A percentile compares a stretch with the other conserved stretches of the same genome.
These are phyloP conservation scores for Termitomyces sp. DNA, from an alignment of 768 basidiomycete species.

Conservation along the genomic window DNA sequence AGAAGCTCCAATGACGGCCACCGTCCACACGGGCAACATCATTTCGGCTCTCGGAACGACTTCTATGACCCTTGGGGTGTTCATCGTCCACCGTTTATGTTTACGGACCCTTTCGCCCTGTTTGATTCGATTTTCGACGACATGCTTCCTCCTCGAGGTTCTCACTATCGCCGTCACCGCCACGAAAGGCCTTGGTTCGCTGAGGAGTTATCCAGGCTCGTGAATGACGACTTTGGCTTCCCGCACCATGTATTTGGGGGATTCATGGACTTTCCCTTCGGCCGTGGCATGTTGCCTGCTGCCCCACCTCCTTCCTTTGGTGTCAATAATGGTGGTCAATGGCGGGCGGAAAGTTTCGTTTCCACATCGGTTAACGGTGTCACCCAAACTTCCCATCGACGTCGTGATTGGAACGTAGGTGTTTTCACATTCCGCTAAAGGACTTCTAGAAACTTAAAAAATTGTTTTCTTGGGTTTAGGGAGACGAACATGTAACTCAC, in stretches of 20 bases:
- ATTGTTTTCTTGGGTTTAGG: constrained; percentile 35
- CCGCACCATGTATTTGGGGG: constrained; percentile 26
- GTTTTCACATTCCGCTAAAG: constrained; percentile 7
- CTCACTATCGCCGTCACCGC: constrained; percentile 22
- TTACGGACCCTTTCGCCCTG: constrained; percentile 73
- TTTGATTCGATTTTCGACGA: constrained; percentile 72
- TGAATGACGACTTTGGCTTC: constrained; percentile 30
- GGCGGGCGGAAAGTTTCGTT: constrained; percentile 55
- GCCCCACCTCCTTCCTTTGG: constrained; percentile 21
- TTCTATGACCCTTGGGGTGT: constrained; percentile 32
- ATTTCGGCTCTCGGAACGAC: constrained; percentile 20
- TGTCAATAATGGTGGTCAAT: constrained; percentile 25
- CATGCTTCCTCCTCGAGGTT: constrained; percentile 24
- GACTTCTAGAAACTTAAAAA: neutral
- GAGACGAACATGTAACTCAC: constrained; percentile 70
- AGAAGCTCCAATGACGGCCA: constrained; percentile 6
- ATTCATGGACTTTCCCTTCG: constrained; percentile 21
- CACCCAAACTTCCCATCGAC: constrained; percentile 54
- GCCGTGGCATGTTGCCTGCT: constrained; percentile 3
- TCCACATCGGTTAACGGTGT: constrained; percentile 63
- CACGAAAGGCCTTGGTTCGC: constrained; percentile 20
- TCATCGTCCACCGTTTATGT: constrained; percentile 37
- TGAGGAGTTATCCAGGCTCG: constrained; percentile 29
- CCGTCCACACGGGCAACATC: constrained; percentile 19
- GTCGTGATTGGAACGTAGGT: constrained; percentile 56